These are phyloP conservation scores for Piloderma croceum DNA, from an alignment of 768 basidiomycete genomes.

Conservation along the genomic window DNA sequence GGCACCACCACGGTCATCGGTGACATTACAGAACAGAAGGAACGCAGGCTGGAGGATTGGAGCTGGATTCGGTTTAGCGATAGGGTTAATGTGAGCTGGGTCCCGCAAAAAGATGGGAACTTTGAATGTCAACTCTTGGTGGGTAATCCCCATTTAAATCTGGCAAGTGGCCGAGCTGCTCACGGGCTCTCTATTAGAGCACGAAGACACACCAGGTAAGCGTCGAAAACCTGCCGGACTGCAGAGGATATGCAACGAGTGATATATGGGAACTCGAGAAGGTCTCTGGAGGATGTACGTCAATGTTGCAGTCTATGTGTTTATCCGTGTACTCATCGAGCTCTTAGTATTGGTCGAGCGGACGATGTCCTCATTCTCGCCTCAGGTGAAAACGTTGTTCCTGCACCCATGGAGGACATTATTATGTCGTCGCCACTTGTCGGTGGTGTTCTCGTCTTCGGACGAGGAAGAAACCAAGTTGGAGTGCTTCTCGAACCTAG, in stretches of 20 bases:
- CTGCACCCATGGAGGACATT: constrained; percentile 22
- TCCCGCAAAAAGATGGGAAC: constrained; percentile 5
- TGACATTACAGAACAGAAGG: background rate
- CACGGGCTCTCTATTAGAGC: background rate
- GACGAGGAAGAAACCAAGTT: constrained; percentile 24
- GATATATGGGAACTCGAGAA: constrained; percentile 1
- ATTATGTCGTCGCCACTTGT: constrained; percentile 2
- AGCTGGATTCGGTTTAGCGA: constrained; percentile 1
- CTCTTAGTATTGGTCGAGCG: constrained; percentile 36
- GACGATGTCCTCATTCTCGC: constrained; percentile 29
- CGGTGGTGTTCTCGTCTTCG: constrained; percentile 27
- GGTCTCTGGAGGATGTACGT: constrained; percentile 1
- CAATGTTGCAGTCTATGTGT: too few relatives aligned
- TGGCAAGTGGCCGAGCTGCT: background rate
- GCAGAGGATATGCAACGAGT: constrained; percentile 2
- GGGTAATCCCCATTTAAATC: background rate
- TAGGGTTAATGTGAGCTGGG: constrained; percentile 1
- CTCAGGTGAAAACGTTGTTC: constrained; percentile 29
- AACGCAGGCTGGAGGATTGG: constrained; percentile 16
- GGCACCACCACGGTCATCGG: background rate
- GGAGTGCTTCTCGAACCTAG: constrained; percentile 29
- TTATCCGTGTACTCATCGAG: too few relatives aligned
- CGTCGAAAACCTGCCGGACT: background rate
- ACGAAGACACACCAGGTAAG: background rate
- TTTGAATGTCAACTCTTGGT: constrained; percentile 7